Evolutionary conservation across 139 green algal species (phyloP).

Genomic region (Closterium sp.): DNA sequence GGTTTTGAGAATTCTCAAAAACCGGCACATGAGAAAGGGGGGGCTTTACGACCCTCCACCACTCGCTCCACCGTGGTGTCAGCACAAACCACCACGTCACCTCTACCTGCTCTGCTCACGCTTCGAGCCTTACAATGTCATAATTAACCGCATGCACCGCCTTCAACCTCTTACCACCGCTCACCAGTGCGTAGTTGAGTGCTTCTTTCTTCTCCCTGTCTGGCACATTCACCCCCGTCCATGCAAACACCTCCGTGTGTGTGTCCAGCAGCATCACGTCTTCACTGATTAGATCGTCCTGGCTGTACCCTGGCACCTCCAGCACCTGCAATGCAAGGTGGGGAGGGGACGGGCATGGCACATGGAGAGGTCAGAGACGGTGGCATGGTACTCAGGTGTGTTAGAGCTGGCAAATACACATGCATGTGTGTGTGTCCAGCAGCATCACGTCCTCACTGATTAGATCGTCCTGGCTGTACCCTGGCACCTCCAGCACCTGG

Average conservation of each 20-base stretch:
- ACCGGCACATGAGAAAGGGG: no score
- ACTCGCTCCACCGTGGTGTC: no score
- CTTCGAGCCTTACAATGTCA: no score
- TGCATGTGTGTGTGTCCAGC: constrained; percentile 41
- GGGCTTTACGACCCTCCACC: no score
- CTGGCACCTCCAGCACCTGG: constrained; percentile 38
- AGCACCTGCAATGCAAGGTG: not conserved
- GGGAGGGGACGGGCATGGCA: no score
- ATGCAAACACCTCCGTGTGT: constrained; percentile 47
- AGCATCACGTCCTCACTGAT: constrained; percentile 52
- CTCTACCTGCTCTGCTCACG: no score
- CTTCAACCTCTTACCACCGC: not conserved
- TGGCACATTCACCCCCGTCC: constrained; percentile 31
- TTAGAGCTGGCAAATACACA: no score
- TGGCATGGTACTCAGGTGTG: no score
- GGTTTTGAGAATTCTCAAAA: no score
- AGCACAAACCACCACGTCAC: constrained; percentile 13
- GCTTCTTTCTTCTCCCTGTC: constrained; percentile 44
- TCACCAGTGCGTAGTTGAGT: constrained; percentile 39
- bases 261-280: constrained; percentile 55
- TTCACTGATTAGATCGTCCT: constrained; percentile 49
- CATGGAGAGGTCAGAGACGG: no score
- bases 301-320: constrained; percentile 45
- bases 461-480: constrained; percentile 52
- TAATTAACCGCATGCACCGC: no score